Evolutionary conservation across 1,139 yeast species (phyloP), one percentile per base, ranked within the genome.

Genomic region (Hyphopichia buzzinii): DNA sequence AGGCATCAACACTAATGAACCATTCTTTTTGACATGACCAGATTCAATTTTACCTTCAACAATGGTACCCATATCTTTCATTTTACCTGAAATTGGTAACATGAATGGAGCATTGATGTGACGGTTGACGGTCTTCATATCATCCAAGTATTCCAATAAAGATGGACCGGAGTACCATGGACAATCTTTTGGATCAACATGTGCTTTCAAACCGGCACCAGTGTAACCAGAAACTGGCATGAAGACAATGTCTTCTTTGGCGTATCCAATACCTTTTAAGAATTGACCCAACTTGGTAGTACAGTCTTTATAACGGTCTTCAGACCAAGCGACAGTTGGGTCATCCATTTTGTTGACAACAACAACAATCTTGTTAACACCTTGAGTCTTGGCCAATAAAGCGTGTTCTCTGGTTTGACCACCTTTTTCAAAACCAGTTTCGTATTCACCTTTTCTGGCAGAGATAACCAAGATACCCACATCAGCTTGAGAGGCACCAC

Each of bases 401-500:
- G 98, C 98, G 63, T 92, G 98, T 74, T 92, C 98, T 72, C 97
- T 84, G 45, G 98, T 90, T 72, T 92, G 97, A 49, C 98, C 98
- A 54, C 97, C 97, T 72, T 90, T 87, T 74, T 94, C 97, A 62
- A 92, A 92, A 47, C 98, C 98, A 44, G 98, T 94, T 73, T 92
- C 98, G 69, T 90, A 92, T 67, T 92, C 98, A 68, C 98, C 98
- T 71, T 89, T 89, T 77, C 98, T 87, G 43, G 97, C 97, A 49
- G 96, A 87, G 54, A 92, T 92, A 40, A 92, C 97, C 60, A 92
- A 79, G 50, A 92, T 81, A 66, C 97, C 98, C 46, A 92, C 92
- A 67, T 92, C 98, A 36, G 97, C 98, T 72, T 92, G 99, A 29
- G 98, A 89, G 10, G 98, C 98, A 64, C 98, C 98, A 54, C 97